These are phyloP conservation scores for Colletotrichum magnum DNA, from an alignment of 2,329 filamentous ascomycete species.

Conservation along the genomic window DNA sequence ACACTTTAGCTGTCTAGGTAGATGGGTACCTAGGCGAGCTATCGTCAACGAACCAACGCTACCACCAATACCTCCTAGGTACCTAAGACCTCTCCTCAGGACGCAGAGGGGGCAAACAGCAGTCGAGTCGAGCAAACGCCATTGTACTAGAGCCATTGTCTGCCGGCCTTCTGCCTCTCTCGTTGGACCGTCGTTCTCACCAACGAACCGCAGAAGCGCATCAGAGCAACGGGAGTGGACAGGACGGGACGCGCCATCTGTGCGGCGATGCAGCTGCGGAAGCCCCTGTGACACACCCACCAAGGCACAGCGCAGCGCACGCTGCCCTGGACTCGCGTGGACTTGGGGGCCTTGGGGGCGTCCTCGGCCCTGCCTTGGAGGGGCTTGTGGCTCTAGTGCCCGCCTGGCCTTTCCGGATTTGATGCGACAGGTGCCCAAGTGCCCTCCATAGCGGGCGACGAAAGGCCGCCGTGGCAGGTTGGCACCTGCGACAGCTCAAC, in stretches of 20 bases:
- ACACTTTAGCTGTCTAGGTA: background rate
- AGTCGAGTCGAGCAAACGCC: background rate
- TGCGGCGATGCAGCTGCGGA: conserved; percentile 23
- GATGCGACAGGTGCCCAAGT: background rate
- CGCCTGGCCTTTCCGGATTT: conserved; percentile 23
- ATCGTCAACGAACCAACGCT: too few relatives aligned
- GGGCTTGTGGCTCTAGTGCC: background rate
- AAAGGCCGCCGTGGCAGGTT: background rate
- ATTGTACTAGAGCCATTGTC: conserved; percentile 15
- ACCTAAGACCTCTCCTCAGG: too few relatives aligned
- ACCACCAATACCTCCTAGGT: background rate
- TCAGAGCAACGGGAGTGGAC: background rate
- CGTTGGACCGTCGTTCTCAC: background rate
- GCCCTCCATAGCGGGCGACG: background rate
- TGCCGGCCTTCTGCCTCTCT: background rate
- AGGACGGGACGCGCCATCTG: conserved; percentile 34
- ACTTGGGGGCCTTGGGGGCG: background rate
- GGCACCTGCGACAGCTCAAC: conserved; percentile 14
- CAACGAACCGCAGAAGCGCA: background rate
- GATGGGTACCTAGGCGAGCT: background rate
- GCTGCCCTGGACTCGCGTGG: background rate
- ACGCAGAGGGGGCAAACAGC: background rate
- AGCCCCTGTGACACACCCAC: conserved; percentile 11
- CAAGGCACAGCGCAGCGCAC: background rate
- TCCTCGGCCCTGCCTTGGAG: background rate